Percentiles rank a stretch among this genome's conserved stretches.
phyloP scores from a whole-genome alignment of 2,329 filamentous ascomycete genomes.

The Peltaster fructicola region DNA sequence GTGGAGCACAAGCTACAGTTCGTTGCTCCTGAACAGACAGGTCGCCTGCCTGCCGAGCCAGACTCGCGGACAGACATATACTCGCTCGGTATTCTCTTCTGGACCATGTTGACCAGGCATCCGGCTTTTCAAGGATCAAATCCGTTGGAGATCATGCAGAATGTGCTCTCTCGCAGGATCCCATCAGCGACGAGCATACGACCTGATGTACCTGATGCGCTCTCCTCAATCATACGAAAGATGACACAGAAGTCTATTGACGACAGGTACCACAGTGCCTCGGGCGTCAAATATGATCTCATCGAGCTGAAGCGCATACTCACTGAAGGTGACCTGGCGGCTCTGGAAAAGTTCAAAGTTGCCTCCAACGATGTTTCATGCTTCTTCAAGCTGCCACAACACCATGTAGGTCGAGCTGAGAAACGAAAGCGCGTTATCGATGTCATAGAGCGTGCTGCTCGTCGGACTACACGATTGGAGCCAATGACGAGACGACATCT shows the following conservation, averaged over 20 bases:
- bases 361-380: conserved; percentile 78
- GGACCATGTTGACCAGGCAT: conserved; percentile 64
- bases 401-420: conserved; percentile 61
- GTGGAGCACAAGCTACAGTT: conserved; percentile 80
- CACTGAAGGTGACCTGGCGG: conserved; percentile 53
- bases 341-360: conserved; percentile 56
- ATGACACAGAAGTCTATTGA: conserved; percentile 79
- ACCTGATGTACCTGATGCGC: conserved; percentile 66
- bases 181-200: conserved; percentile 59
- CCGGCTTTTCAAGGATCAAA: conserved; percentile 64
- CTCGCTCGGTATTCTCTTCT: conserved; percentile 75
- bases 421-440: conserved; percentile 54
- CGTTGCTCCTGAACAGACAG: conserved; percentile 89
- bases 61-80: conserved; percentile 90
- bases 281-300: conserved; percentile 70
- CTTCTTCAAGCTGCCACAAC: conserved; percentile 70
- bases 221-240: conserved; percentile 71
- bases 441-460: conserved; percentile 61
- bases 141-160: conserved; percentile 81
- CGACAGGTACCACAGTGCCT: conserved; percentile 78
- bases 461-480: conserved; percentile 33
- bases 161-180: conserved; percentile 63
- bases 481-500: conserved; percentile 23
- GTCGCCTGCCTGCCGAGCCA: conserved; percentile 78
- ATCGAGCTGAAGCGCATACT: conserved; percentile 56